Conservation (phyloP, 306 rosid species). For the Cyamopsis tetragonoloba region DNA sequence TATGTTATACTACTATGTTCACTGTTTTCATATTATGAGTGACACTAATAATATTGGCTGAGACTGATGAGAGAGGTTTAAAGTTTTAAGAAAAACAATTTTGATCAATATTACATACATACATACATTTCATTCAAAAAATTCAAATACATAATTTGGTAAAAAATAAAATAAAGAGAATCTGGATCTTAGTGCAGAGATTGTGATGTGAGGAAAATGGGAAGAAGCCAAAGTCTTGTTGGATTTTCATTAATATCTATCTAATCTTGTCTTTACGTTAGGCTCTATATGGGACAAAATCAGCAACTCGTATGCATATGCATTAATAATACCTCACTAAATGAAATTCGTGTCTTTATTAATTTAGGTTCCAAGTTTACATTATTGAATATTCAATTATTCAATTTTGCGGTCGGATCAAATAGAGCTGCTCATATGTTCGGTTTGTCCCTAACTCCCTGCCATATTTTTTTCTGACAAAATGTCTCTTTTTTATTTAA, state of each 20-base stretch:
- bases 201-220: conserved; percentile 22
- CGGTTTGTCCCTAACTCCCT: conserved; percentile 5
- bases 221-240: conserved; percentile 27
- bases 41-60: too few species aligned
- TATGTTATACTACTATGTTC: too few species aligned
- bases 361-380: not conserved
- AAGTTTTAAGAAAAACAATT: not conserved
- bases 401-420: not conserved
- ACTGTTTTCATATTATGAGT: too few species aligned
- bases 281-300: conserved; percentile 24
- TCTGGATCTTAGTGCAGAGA: not conserved
- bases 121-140: too few species aligned
- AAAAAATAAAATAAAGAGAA: not conserved
- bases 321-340: not conserved
- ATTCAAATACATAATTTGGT: too few species aligned
- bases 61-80: not conserved
- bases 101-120: too few species aligned
- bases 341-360: not conserved
- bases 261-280: conserved; percentile 26
- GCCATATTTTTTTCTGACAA: too few species aligned
- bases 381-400: not conserved
- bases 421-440: not conserved
- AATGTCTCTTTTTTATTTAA: too few species aligned
- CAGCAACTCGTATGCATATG: conserved; percentile 14
- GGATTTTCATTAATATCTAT: conserved; percentile 25